These are phyloP conservation scores for Tylopilus orsonianus DNA, from an alignment of 1,284 basidiomycete genomes.

Conservation along the genomic window DNA sequence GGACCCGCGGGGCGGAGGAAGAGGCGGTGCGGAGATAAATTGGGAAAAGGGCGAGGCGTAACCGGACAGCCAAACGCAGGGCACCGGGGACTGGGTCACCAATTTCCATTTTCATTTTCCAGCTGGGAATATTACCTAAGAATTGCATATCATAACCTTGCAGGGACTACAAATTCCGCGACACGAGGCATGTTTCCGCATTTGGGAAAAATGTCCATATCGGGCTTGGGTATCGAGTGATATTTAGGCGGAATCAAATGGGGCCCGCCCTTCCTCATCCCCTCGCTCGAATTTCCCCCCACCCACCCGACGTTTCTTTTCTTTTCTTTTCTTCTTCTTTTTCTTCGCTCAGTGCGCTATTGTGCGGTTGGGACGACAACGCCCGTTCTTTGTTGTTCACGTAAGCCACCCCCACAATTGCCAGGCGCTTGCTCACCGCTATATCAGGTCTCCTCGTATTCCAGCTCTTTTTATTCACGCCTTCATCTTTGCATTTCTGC, in stretches of 20 bases:
- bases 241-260: slow-evolving; percentile 37
- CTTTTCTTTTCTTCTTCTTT: slow-evolving; percentile 26
- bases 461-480: slow-evolving; percentile 39
- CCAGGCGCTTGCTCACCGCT: slow-evolving; percentile 2
- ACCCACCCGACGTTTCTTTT: slow-evolving; percentile 35
- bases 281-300: slow-evolving; percentile 31
- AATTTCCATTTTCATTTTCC: slow-evolving; percentile 2
- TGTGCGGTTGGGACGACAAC: slow-evolving; percentile 37
- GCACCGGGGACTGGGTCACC: slow-evolving; percentile 25
- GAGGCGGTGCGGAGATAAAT: slow-evolving; percentile 27
- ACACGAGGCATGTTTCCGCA: slow-evolving; percentile 33
- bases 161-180: slow-evolving; percentile 34
- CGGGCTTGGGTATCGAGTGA: slow-evolving; percentile 8
- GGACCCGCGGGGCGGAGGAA: slow-evolving; percentile 29
- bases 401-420: slow-evolving; percentile 24
- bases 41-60: slow-evolving; percentile 18
- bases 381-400: slow-evolving; percentile 34
- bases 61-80: slow-evolving; percentile 22
- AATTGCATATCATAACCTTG: slow-evolving; percentile 21
- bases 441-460: slow-evolving; percentile 33
- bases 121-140: slow-evolving; percentile 33
- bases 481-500: slow-evolving; percentile 30
- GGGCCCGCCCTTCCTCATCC: slow-evolving; percentile 26
- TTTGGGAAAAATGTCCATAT: slow-evolving; percentile 20
- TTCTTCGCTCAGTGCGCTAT: slow-evolving; percentile 34